phyloP scores from a whole-genome alignment of 2,329 filamentous ascomycete genomes.

The Paraphoma chrysanthemicola region DNA sequence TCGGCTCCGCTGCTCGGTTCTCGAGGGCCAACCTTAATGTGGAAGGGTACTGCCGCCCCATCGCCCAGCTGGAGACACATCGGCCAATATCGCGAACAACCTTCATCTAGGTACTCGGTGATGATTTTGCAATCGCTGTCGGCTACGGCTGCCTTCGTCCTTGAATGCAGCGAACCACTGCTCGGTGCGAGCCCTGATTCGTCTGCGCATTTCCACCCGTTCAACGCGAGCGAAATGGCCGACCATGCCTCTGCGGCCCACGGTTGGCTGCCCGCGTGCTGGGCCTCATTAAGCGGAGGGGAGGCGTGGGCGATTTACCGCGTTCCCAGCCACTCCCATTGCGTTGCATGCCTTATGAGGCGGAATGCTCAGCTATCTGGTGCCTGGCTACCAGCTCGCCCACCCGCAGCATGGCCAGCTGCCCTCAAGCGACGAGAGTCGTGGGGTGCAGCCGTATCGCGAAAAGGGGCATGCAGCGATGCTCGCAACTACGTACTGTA shows the following conservation, averaged over 20 bases:
- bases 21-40: conserved; percentile 3
- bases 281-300: conserved; percentile 27
- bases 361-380: conserved; percentile 23
- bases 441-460: background rate
- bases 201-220: background rate
- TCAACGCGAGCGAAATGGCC: background rate
- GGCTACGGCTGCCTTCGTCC: background rate
- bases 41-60: conserved; percentile 19
- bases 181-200: background rate
- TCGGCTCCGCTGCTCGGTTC: conserved; percentile 26
- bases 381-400: background rate
- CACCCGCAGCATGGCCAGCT: background rate
- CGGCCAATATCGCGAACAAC: conserved; percentile 2
- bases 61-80: conserved; percentile 23
- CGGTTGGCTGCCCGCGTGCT: conserved; percentile 16
- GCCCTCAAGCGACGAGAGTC: background rate
- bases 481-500: background rate
- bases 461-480: conserved; percentile 13
- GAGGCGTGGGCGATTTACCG: conserved; percentile 15
- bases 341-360: conserved; percentile 22
- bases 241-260: conserved; percentile 1
- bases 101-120: background rate
- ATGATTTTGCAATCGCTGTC: background rate
- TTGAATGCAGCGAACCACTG: background rate
- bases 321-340: conserved; percentile 19